Conservation (phyloP, 2,329 filamentous ascomycete genomes). For the Calonectria fujianensis region DNA sequence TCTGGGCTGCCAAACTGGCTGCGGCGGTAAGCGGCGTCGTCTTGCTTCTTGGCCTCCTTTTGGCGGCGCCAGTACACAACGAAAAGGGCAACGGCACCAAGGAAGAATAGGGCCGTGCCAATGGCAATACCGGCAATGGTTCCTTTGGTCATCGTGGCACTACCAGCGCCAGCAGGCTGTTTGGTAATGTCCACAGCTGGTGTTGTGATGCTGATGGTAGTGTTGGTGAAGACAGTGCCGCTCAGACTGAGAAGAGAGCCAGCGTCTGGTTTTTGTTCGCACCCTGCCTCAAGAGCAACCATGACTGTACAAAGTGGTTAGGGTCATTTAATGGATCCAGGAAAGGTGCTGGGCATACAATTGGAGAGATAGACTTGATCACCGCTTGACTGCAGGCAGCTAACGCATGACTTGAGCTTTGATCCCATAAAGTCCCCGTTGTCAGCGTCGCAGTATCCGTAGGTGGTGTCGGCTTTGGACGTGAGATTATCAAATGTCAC, state of each 20-base stretch:
- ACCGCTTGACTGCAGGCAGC: conserved; percentile 65
- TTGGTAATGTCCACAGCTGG: conserved; percentile 53
- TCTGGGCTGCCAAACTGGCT: conserved; percentile 46
- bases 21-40: conserved; percentile 39
- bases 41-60: conserved; percentile 46
- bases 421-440: conserved; percentile 57
- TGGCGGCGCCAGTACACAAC: conserved; percentile 69
- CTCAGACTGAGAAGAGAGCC: conserved; percentile 64
- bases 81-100: conserved; percentile 66
- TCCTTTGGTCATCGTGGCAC: conserved; percentile 64
- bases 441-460: conserved; percentile 66
- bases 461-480: conserved; percentile 51
- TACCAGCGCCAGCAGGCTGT: conserved; percentile 51
- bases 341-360: conserved; percentile 61
- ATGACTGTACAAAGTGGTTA: conserved; percentile 62
- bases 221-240: conserved; percentile 64
- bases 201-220: conserved; percentile 64
- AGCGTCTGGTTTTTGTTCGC: conserved; percentile 64
- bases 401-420: conserved; percentile 61
- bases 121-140: conserved; percentile 73
- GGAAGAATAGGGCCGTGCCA: conserved; percentile 65
- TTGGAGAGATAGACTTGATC: conserved; percentile 68
- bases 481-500: conserved; percentile 59
- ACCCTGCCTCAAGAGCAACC: conserved; percentile 68
- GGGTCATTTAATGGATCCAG: background rate